Conservation (phyloP, 2,329 filamentous ascomycete genomes). For the Nothopassalora personata region DNA sequence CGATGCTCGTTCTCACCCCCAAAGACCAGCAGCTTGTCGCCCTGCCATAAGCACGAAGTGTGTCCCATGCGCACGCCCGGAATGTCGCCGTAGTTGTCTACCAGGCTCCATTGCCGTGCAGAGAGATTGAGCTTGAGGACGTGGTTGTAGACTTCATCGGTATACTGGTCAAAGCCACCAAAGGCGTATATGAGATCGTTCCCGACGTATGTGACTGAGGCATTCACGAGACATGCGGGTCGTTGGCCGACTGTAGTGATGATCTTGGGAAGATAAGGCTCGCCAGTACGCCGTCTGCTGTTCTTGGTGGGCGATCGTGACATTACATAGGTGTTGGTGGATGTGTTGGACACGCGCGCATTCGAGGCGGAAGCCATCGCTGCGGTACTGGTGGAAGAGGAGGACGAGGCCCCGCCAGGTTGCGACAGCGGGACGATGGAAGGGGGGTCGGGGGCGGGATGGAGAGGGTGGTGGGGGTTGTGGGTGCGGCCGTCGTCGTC, state of each 20-base stretch:
- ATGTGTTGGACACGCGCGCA: slow-evolving; percentile 31
- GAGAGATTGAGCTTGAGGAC: slow-evolving; percentile 82
- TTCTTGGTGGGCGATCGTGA: slow-evolving; percentile 72
- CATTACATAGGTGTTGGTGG: slow-evolving; percentile 82
- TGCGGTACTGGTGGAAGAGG: not conserved
- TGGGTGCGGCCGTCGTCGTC: not conserved
- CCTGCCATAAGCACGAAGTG: slow-evolving; percentile 88
- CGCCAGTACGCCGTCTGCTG: slow-evolving; percentile 51
- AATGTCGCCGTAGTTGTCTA: slow-evolving; percentile 98
- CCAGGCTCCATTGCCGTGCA: slow-evolving; percentile 86
- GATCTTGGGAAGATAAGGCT: slow-evolving; percentile 79
- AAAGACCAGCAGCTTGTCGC: slow-evolving; percentile 92
- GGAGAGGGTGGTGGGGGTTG: not conserved
- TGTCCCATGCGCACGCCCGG: slow-evolving; percentile 98
- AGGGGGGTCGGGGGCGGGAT: not conserved
- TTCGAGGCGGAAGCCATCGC: slow-evolving; percentile 17
- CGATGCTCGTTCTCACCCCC: slow-evolving; percentile 97
- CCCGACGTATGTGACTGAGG: slow-evolving; percentile 86
- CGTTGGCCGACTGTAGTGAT: slow-evolving; percentile 57
- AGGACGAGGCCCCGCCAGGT: not conserved
- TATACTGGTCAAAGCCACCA: slow-evolving; percentile 97
- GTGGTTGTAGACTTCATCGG: slow-evolving; percentile 98
- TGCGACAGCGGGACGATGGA: not conserved
- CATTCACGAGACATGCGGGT: slow-evolving; percentile 93
- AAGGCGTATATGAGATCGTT: slow-evolving; percentile 98